phyloP scores from a whole-genome alignment of 139 green algal genomes.

The Medakamo hakoo region DNA sequence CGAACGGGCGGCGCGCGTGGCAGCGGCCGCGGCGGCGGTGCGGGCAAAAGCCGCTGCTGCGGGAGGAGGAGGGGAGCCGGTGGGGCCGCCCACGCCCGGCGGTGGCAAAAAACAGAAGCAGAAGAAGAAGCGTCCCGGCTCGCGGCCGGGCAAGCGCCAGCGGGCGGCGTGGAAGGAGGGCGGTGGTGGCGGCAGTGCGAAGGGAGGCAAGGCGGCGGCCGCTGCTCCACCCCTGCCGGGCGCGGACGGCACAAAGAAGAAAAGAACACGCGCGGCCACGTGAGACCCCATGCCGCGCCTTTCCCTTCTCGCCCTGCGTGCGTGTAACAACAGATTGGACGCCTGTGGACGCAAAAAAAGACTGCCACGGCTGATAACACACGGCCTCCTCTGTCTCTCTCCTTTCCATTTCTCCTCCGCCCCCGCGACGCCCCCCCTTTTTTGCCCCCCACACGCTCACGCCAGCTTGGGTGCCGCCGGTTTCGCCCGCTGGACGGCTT shows the following conservation, averaged over 20 bases:
- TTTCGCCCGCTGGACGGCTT: constrained; percentile 21
- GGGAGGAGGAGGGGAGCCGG: background rate
- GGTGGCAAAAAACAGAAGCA: background rate
- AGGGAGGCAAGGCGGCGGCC: background rate
- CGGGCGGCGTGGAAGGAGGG: background rate
- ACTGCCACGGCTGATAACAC: no score
- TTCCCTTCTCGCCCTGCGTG: background rate
- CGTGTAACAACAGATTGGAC: background rate
- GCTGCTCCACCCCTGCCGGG: no score
- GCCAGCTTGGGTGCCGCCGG: background rate
- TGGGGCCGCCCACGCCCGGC: no score
- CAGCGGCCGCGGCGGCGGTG: background rate
- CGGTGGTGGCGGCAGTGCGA: background rate
- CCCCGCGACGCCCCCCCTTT: no score
- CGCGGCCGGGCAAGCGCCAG: background rate
- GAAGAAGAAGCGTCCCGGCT: background rate
- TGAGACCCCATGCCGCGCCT: no score
- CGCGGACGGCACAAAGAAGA: background rate
- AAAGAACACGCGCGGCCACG: no score
- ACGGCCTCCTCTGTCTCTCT: background rate
- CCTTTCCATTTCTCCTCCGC: background rate
- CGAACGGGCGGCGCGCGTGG: background rate
- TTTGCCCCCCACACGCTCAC: background rate
- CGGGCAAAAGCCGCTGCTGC: background rate
- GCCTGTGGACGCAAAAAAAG: no score